Conservation (phyloP, 2,329 filamentous ascomycete genomes). For the Cordyceps farinosa region DNA sequence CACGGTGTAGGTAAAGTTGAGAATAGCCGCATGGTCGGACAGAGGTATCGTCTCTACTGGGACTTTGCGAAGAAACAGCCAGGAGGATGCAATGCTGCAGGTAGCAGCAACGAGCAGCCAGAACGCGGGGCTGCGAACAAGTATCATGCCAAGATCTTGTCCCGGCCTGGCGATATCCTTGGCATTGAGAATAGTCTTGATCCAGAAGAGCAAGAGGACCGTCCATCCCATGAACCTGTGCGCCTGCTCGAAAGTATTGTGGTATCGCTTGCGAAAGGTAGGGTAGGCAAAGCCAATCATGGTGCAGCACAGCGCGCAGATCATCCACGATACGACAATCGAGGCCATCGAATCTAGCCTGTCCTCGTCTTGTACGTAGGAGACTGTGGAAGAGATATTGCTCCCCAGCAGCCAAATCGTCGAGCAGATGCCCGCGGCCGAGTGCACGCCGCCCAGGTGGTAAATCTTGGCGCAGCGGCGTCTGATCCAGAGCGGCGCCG, state of each 20-base stretch:
- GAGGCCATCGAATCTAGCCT: conserved; percentile 30
- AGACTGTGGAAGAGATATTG: conserved; percentile 36
- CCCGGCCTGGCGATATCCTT: conserved; percentile 38
- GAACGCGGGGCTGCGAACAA: conserved; percentile 45
- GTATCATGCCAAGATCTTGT: conserved; percentile 33
- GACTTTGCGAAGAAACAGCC: conserved; percentile 67
- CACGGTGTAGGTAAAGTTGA: conserved; percentile 64
- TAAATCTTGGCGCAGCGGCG: conserved; percentile 48
- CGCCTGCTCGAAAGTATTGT: conserved; percentile 66
- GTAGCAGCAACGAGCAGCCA: conserved; percentile 68
- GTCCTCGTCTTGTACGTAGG: conserved; percentile 22
- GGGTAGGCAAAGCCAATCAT: conserved; percentile 65
- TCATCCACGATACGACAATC: conserved; percentile 51
- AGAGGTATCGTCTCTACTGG: conserved; percentile 62
- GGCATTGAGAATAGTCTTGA: conserved; percentile 54
- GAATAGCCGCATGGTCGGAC: conserved; percentile 67
- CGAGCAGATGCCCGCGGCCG: conserved; percentile 46
- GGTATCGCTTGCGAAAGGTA: conserved; percentile 55
- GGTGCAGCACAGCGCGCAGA: conserved; percentile 53
- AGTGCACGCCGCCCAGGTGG: conserved; percentile 51
- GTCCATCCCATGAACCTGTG: conserved; percentile 75
- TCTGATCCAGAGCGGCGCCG: conserved; percentile 46
- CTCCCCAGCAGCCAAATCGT: conserved; percentile 48
- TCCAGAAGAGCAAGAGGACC: conserved; percentile 62
- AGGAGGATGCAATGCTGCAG: conserved; percentile 64